phyloP scores from a whole-genome alignment of 805 yeast genomes.

The Diddensiella caesifluorescens region DNA sequence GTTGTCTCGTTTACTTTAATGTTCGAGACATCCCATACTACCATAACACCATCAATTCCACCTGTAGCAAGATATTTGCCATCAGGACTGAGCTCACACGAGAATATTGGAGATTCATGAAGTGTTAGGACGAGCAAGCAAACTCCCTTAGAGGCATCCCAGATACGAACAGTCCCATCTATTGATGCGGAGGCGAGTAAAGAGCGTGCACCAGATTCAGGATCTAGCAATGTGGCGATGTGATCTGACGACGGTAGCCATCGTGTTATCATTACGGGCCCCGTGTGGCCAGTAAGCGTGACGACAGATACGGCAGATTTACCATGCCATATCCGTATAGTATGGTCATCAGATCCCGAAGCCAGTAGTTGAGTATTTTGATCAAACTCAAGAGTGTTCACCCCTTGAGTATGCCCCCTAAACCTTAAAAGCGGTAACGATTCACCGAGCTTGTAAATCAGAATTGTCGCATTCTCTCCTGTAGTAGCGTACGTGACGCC shows the following conservation, averaged over 20 bases:
- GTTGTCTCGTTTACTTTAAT: constrained; percentile 1
- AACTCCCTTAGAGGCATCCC: constrained; percentile 45
- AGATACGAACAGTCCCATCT: constrained; percentile 64
- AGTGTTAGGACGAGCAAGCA: constrained; percentile 36
- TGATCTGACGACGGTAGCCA: constrained; percentile 20
- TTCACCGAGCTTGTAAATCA: constrained; percentile 49
- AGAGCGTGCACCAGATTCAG: constrained; percentile 13
- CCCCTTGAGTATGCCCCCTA: constrained; percentile 60
- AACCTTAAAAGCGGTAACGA: constrained; percentile 46
- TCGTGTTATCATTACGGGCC: constrained; percentile 23
- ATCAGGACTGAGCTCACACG: constrained; percentile 49
- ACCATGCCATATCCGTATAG: constrained; percentile 75
- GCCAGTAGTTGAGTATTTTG: constrained; percentile 49
- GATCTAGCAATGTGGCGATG: constrained; percentile 15
- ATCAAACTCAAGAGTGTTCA: constrained; percentile 55
- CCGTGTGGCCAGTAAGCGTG: constrained; percentile 23
- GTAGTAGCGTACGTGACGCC: constrained; percentile 66
- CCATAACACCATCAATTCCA: constrained; percentile 55
- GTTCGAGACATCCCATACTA: constrained; percentile 23
- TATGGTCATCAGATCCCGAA: constrained; percentile 72
- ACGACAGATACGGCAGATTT: constrained; percentile 41
- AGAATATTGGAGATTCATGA: constrained; percentile 51
- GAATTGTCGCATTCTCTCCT: constrained; percentile 48
- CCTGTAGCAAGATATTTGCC: constrained; percentile 52
- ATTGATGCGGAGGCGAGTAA: constrained; percentile 51